Evolutionary conservation across 2,329 filamentous ascomycete species (phyloP).

Genomic region (Xylariaceae sp.): DNA sequence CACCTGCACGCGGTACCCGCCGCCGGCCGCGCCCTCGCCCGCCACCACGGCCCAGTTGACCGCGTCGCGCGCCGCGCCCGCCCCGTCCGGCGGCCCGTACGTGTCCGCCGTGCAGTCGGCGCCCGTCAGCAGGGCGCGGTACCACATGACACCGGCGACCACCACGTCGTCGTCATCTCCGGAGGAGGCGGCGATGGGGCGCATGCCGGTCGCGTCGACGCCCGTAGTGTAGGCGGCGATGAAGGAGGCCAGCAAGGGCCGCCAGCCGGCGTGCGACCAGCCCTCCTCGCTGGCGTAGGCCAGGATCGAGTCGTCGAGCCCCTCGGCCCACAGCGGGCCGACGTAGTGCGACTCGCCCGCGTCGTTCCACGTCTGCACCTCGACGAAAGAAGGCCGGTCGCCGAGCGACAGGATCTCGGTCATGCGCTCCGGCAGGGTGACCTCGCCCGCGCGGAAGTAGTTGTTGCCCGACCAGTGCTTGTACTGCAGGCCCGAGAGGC

Average conservation of each 20-base stretch:
- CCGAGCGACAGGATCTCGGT: slow-evolving; percentile 25
- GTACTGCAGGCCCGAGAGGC: slow-evolving; percentile 25
- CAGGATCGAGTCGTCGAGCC: slow-evolving; percentile 17
- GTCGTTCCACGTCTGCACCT: slow-evolving; percentile 30
- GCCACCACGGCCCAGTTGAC: slow-evolving; percentile 25
- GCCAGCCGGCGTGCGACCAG: slow-evolving; percentile 26
- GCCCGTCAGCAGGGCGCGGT: slow-evolving; percentile 16
- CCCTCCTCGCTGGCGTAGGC: slow-evolving; percentile 23
- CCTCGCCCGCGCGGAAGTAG: slow-evolving; percentile 26
- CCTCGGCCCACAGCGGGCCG: slow-evolving; percentile 25
- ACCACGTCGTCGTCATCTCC: slow-evolving; percentile 7
- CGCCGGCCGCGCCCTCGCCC: slow-evolving; percentile 5
- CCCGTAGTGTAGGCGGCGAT: slow-evolving; percentile 26
- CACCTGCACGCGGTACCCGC: slow-evolving; percentile 15
- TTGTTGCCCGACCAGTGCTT: slow-evolving; percentile 24
- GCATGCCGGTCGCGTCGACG: slow-evolving; percentile 13
- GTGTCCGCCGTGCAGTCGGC: slow-evolving; percentile 10
- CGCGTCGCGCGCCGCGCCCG: slow-evolving; percentile 18
- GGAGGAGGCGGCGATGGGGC: slow-evolving; percentile 11
- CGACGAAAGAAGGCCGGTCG: slow-evolving; percentile 21
- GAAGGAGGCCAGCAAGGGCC: slow-evolving; percentile 27
- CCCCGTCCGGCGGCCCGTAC: slow-evolving; percentile 15
- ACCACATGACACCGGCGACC: slow-evolving; percentile 27
- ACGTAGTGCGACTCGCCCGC: slow-evolving; percentile 31
- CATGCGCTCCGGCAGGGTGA: slow-evolving; percentile 28